Evolutionary conservation across 1,284 basidiomycete species (phyloP), one percentile per base, ranked within the genome.

Genomic region (Veloboletus limbatus): DNA sequence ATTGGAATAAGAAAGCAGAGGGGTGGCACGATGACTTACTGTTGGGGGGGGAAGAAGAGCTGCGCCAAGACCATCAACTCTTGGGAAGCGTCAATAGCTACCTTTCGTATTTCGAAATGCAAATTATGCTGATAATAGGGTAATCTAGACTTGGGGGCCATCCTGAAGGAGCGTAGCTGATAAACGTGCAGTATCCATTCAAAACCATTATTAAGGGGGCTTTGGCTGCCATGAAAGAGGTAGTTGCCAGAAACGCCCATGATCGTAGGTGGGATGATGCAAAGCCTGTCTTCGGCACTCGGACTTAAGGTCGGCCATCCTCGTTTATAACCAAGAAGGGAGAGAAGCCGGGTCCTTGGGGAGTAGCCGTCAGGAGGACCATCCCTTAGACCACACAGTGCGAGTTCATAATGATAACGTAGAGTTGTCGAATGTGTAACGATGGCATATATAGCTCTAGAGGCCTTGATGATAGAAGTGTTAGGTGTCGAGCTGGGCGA

Each of bases 401-500:
- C 77, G 26, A 81, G 69, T 53, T 81, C 78, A 55, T 74, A 72
- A 47, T 69, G 71, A 62, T 81, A 81, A 32, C 71, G 72, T 45
- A 82, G 72, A 24, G 69, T 68, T 27, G 75, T 71, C 53, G 71
- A 74, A 28, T 68, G 69, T 62, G 69, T 67, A 33, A 74, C 69
- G 41, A 79, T 67, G 38, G 53, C 58, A 51, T 69, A 64, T 48
- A 78, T 67, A 49, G 72, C 59, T 49, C 58, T 62, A 52, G 77
- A 78, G 36, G 74, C 75, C 79, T 81, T 43, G 40, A 40, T 34
- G n/a, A 40, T 13, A 25, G 40, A 26, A 38, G 16, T 33, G 25
- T 53, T 13, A 43, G 39, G 14, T 13, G 42, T 49, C 32, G 32
- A 39, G 30, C 25, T 40, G 17, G 11, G 18, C 20, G 34, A 6